These are phyloP conservation scores for Zymoseptoria brevis DNA, from an alignment of 2,329 filamentous ascomycete genomes.

Conservation along the genomic window DNA sequence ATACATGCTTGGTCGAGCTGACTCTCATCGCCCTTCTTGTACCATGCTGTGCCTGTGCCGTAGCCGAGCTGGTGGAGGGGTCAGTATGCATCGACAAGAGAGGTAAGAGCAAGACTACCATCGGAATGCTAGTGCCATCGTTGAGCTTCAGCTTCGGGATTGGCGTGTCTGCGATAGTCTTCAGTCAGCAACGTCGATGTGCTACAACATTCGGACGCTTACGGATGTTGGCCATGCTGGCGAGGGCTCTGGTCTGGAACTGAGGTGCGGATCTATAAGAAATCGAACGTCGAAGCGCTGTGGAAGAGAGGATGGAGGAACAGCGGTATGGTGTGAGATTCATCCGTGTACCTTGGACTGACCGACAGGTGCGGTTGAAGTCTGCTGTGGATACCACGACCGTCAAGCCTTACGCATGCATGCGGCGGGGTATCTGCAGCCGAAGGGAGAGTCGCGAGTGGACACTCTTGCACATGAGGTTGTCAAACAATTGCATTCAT, in stretches of 20 bases:
- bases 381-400: background rate
- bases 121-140: constrained; percentile 64
- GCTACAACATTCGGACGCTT: constrained; percentile 2
- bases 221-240: constrained; percentile 26
- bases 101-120: constrained; percentile 39
- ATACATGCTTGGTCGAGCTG: constrained; percentile 51
- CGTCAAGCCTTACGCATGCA: background rate
- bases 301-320: background rate
- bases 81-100: constrained; percentile 1
- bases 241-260: background rate
- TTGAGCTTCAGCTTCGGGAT: constrained; percentile 49
- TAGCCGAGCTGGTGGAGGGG: constrained; percentile 52
- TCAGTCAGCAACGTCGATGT: constrained; percentile 3
- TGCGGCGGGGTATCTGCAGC: background rate
- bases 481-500: no score
- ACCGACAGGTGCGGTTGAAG: background rate
- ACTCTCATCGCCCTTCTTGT: constrained; percentile 42
- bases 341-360: background rate
- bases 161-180: constrained; percentile 27
- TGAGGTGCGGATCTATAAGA: background rate
- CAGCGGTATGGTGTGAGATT: background rate
- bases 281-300: background rate
- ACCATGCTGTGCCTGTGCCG: constrained; percentile 64
- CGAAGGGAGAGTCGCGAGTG: background rate
- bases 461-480: background rate